Conservation (phyloP, 1,284 basidiomycete species). For the Cutaneotrichosporon cavernicola region DNA sequence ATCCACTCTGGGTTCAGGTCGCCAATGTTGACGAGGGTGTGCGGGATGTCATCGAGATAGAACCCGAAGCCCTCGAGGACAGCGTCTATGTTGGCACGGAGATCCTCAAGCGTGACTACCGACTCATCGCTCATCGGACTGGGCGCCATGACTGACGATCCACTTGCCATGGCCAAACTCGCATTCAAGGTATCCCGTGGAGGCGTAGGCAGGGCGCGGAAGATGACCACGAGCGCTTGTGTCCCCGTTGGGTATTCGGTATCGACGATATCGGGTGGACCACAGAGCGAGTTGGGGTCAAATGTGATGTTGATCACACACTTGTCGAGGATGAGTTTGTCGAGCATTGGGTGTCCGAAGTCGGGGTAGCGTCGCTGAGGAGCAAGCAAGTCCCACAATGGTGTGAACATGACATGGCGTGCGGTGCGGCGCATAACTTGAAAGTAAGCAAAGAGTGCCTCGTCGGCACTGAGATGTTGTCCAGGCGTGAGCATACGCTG, state of each 20-base stretch:
- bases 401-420: not conserved
- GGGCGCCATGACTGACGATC: not conserved
- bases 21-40: slow-evolving; percentile 6
- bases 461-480: not conserved
- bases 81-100: slow-evolving; percentile 1
- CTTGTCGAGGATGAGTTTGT: slow-evolving; percentile 2
- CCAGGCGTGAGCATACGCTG: not conserved
- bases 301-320: not conserved
- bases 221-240: not conserved
- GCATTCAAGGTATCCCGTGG: not conserved
- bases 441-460: not conserved
- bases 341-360: not conserved
- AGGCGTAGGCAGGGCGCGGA: not conserved
- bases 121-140: not conserved
- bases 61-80: not conserved
- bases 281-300: not conserved
- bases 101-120: not conserved
- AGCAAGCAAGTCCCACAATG: not conserved
- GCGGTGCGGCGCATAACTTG: not conserved
- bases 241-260: not conserved
- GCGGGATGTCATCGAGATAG: slow-evolving; percentile 1
- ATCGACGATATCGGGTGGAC: not conserved
- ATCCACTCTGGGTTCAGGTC: slow-evolving; percentile 1
- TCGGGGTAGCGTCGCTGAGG: not conserved
- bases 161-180: not conserved